These are phyloP conservation scores for Trypanosoma avium DNA, from an alignment of 208 protist species.

Conservation along the genomic window DNA sequence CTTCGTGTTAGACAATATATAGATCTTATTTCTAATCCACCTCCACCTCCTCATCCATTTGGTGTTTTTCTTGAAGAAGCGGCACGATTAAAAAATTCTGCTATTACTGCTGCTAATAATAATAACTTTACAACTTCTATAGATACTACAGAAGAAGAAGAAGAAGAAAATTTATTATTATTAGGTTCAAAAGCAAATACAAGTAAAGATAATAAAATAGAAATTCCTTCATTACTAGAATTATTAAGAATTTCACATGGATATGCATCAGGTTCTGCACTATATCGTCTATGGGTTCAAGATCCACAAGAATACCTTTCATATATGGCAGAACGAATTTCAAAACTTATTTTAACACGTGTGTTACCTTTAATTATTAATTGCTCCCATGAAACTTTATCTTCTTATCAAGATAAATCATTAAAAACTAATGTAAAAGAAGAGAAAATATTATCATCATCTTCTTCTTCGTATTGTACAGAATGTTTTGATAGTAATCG, in stretches of 20 bases:
- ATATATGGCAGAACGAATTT: conserved; percentile 18
- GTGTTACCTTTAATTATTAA: conserved; percentile 10
- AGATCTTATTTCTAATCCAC: conserved; percentile 31
- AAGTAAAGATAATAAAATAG: background rate
- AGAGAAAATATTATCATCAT: too few relatives aligned
- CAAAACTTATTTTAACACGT: conserved; percentile 18
- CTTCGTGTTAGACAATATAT: conserved; percentile 39
- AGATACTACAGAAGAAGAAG: background rate
- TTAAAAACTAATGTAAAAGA: too few relatives aligned
- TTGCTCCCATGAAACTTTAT: conserved; percentile 1
- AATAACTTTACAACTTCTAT: background rate
- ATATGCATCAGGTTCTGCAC: conserved; percentile 31
- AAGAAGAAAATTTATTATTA: too few relatives aligned
- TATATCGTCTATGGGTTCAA: conserved; percentile 54
- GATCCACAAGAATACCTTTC: conserved; percentile 37
- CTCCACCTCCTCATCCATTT: conserved; percentile 28
- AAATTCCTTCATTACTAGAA: conserved; percentile 11
- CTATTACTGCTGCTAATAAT: background rate
- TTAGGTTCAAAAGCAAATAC: too few relatives aligned
- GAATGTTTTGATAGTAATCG: background rate
- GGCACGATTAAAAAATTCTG: background rate
- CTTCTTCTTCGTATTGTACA: too few relatives aligned
- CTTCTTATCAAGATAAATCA: too few relatives aligned
- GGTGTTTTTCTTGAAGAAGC: conserved; percentile 22
- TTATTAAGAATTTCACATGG: conserved; percentile 33